phyloP scores from a whole-genome alignment of 148 eudicot species.

The Rhododendron williamsianum region DNA sequence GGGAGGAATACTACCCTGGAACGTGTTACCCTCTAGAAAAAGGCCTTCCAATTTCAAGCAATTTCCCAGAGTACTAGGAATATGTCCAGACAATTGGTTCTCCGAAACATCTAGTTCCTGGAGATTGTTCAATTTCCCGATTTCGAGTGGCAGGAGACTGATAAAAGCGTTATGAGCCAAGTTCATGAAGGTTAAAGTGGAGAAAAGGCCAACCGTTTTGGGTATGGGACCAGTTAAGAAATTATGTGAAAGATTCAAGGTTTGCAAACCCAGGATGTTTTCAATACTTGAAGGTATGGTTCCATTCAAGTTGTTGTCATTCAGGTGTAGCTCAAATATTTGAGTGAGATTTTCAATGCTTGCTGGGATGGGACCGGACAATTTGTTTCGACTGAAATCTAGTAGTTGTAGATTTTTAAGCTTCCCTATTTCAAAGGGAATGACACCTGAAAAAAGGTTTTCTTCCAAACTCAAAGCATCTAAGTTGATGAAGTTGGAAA shows the following conservation, averaged over 20 bases:
- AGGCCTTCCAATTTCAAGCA: constrained; percentile 3
- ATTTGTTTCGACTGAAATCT: background rate
- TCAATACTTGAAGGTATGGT: constrained; percentile 17
- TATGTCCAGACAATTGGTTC: constrained; percentile 2
- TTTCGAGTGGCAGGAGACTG: background rate
- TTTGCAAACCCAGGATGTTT: constrained; percentile 5
- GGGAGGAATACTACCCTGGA: background rate
- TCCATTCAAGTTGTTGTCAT: constrained; percentile 13
- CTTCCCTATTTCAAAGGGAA: constrained; percentile 19
- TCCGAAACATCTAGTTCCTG: background rate
- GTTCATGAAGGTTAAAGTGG: background rate
- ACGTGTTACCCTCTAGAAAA: background rate
- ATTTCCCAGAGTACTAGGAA: constrained; percentile 4
- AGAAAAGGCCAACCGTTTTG: background rate
- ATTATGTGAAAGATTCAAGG: constrained; percentile 8
- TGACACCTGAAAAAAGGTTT: constrained; percentile 10
- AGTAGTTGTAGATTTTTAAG: background rate
- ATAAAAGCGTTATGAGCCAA: background rate
- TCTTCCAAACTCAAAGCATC: fast-evolving
- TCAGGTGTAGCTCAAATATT: background rate
- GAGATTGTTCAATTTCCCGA: background rate
- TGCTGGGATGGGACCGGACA: constrained; percentile 8
- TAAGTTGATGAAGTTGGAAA: constrained; percentile 11
- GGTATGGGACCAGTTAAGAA: constrained; percentile 12
- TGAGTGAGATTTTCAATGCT: constrained; percentile 12